Conservation (phyloP, 176 grass and related monocot genomes). For the Phyllostachys edulis region DNA sequence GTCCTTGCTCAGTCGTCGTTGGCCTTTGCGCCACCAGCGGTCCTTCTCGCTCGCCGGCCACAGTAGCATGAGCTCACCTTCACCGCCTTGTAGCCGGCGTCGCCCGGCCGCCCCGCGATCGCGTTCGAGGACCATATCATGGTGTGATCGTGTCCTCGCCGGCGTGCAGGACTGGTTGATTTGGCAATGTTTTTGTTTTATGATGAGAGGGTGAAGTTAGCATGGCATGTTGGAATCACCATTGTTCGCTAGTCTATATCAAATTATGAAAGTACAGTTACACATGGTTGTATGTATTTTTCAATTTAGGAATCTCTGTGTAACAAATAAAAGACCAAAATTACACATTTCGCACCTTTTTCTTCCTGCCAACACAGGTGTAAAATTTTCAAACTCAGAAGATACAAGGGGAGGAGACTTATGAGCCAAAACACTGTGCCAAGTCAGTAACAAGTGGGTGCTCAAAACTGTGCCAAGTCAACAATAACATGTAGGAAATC, state of each 20-base stretch:
- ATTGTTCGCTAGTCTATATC: not conserved
- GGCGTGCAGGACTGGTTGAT: slow-evolving; percentile 52
- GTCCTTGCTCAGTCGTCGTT: too few species aligned
- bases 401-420: too few species aligned
- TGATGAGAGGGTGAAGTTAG: not conserved
- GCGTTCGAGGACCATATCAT: slow-evolving; percentile 57
- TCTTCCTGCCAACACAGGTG: too few species aligned
- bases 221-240: not conserved
- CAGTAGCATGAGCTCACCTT: too few species aligned
- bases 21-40: too few species aligned
- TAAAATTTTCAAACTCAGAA: not conserved
- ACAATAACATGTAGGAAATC: not conserved
- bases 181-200: not conserved
- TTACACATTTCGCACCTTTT: too few species aligned
- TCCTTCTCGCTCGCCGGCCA: too few species aligned
- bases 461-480: not conserved
- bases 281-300: not conserved
- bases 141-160: slow-evolving; percentile 59
- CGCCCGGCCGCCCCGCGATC: too few species aligned
- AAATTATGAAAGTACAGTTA: not conserved
- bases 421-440: not conserved
- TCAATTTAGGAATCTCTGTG: not conserved
- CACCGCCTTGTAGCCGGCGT: too few species aligned
- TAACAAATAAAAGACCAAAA: too few species aligned
- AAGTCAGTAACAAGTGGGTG: not conserved